phyloP scores from a whole-genome alignment of 768 basidiomycete species.

The Pleurotus citrinopileatus region DNA sequence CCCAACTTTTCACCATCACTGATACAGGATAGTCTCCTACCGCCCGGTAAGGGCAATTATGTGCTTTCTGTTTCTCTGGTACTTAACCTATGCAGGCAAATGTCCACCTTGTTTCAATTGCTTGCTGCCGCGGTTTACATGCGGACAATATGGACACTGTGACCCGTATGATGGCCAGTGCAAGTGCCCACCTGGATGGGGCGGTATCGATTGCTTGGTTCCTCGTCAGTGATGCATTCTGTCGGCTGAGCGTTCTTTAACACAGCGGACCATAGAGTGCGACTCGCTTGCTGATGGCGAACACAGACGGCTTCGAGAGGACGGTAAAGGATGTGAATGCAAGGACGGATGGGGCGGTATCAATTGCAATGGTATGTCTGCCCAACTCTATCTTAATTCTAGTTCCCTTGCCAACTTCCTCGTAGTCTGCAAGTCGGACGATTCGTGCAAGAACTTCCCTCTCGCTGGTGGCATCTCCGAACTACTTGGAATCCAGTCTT shows the following conservation, averaged over 20 bases:
- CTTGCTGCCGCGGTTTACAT: conserved; percentile 84
- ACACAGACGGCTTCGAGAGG: conserved; percentile 76
- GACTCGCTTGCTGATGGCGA: conserved; percentile 92
- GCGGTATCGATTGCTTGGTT: conserved; percentile 90
- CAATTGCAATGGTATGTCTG: conserved; percentile 87
- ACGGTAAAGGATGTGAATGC: conserved; percentile 78
- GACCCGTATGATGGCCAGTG: conserved; percentile 94
- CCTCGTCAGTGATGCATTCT: conserved; percentile 78
- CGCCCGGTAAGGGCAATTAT: conserved; percentile 16
- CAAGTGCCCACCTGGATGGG: conserved; percentile 96
- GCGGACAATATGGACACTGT: conserved; percentile 91
- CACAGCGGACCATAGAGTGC: conserved; percentile 57
- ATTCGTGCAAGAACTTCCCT: conserved; percentile 79
- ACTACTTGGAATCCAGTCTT: conserved; percentile 13
- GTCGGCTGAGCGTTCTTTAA: background rate
- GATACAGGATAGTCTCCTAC: background rate
- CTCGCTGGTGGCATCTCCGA: conserved; percentile 41
- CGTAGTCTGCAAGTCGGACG: conserved; percentile 82
- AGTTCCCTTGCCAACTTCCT: background rate
- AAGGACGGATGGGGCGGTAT: conserved; percentile 95
- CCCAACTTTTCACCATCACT: background rate
- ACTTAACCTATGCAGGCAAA: conserved; percentile 34
- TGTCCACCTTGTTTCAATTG: conserved; percentile 97
- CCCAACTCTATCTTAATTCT: background rate
- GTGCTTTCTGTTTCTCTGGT: background rate